Base-by-base conservation (phyloP, 2,329 filamentous ascomycete species). In the Rhynchosporium agropyri region DNA sequence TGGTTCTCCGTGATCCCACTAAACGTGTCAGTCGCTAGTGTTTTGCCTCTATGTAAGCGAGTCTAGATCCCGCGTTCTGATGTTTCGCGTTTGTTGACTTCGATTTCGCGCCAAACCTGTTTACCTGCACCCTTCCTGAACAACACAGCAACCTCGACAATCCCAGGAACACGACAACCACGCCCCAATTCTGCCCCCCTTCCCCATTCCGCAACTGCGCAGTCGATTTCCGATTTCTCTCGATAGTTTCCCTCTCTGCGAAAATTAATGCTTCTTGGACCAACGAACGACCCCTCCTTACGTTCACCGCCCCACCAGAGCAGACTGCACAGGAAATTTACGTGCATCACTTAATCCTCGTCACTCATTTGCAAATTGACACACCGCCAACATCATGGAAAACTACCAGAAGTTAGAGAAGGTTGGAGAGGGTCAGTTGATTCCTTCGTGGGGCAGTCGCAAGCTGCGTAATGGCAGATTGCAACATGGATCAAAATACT, bases 381-480 rank as follows among this genome's bases (percentile, higher is more conserved):
- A 58, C 50, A 62, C 38, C 65, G 61, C 60, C 50, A 33, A 58
- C 64, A 76, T 65, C 69, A 96, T 97, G 92, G 92, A 97, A 78
- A 96, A 96, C 79, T 97, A 97, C 78, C 91, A 96, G 79, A 96
- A 96, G 81, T 85, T 97, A 74, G 92, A 97, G 81, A 97, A 97
- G 83, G 92, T 97, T 74, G 92, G 92, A 78, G 92, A 97, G 85
- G 92, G 92, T 95, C 80, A 72, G 84, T 76, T 55, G 60, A 60
- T 68, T 49, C 59, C n/a, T 62, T 62, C 57, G 9, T 3, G 43
- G 20, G 43, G 43, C 9, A 10, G 9, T 43, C 4, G 31, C 43
- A 28, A 54, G 29, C 29, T 38, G 48, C 58, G 48, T 36, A 40
- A 3, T 20, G n/a, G 2, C 54, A 53, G 36, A 36, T 12, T n/a